A percentile compares a stretch with the other conserved stretches of the same genome.
Conservation (phyloP, 495 filamentous ascomycete species). For the Xylaria palmicola region DNA sequence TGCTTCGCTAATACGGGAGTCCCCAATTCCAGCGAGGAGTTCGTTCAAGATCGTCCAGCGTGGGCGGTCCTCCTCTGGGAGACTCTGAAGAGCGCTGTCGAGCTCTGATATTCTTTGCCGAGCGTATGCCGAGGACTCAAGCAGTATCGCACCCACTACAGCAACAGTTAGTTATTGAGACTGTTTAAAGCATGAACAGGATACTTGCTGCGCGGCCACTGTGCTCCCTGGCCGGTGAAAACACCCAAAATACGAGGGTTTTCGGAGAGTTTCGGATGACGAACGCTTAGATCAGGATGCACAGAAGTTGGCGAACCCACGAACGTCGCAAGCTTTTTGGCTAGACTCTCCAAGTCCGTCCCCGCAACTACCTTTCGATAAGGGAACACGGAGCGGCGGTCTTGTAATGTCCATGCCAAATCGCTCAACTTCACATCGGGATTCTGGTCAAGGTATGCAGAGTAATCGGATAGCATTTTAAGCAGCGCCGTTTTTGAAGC, state of each 20-base stretch:
- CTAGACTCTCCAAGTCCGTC: not conserved
- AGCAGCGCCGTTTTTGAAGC: not conserved
- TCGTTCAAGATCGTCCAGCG: constrained; percentile 46
- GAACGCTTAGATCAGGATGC: not conserved
- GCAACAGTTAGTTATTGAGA: not conserved
- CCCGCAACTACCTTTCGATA: not conserved
- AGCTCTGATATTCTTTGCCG: constrained; percentile 16
- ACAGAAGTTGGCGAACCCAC: not conserved
- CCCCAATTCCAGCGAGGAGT: constrained; percentile 29
- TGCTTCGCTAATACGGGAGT: constrained; percentile 35
- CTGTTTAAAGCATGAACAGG: not conserved
- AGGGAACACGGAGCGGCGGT: too few species aligned
- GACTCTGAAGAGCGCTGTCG: constrained; percentile 13
- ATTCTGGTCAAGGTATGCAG: too few species aligned
- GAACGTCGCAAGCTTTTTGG: not conserved
- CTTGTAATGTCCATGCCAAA: too few species aligned
- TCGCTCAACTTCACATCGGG: too few species aligned
- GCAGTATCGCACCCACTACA: not conserved
- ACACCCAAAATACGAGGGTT: constrained; percentile 20
- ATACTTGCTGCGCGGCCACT: constrained; percentile 14
- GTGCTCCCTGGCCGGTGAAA: constrained; percentile 29
- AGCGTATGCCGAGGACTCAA: not conserved
- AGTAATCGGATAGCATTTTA: too few species aligned
- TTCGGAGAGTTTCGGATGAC: not conserved
- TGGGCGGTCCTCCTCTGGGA: constrained; percentile 43